Base-by-base conservation (phyloP, 768 basidiomycete genomes). In the Harrya chromipes region DNA sequence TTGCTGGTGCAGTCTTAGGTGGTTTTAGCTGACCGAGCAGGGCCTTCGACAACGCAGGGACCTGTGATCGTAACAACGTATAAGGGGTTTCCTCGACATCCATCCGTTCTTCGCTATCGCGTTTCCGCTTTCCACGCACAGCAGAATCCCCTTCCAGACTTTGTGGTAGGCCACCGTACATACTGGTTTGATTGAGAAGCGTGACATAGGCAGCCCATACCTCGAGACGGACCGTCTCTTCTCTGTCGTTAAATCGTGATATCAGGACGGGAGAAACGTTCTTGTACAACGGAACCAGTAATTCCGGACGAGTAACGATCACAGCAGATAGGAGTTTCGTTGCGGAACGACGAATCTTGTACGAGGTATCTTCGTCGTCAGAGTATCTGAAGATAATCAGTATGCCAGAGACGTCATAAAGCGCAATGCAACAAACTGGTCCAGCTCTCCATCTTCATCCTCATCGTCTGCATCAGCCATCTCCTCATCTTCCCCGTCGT, bases 331-430 rank as follows among this genome's bases (percentile, higher is more conserved):
- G 77, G 4, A 98, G 74, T 66, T 97, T 97, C 16, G 94, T 92
- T 7, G 97, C 87, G 7, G 91, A 86, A 39, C 97, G 84, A 55
- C 97, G 87, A 49, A 97, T 91, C 69, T 97, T 97, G 80, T 97
- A 98, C 0, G 95, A 97, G 11, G 89, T 90, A 63, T 99, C 97
- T 67, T 98, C 97, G 50, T 99, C 97, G 59, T 99, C 97, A 6
- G 92, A 93, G 67, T 97, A 97, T 55, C 91, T 94, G 56, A 23
- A 45, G 33, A 21, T 26, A 12, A 39, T 54, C 38, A 42, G 13
- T 45, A 55, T 21, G 9, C 3, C 27, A 33, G 33, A 47, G 17
- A 8, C 23, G 19, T 11, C 4, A 33, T 0, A 9, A 31, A 17
- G 16, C 3, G 21, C 56, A 35, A 19, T 31, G 21, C 1, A 12